Conservation (phyloP, 352 stramenopile species). For the Globisporangium camurandrum region DNA sequence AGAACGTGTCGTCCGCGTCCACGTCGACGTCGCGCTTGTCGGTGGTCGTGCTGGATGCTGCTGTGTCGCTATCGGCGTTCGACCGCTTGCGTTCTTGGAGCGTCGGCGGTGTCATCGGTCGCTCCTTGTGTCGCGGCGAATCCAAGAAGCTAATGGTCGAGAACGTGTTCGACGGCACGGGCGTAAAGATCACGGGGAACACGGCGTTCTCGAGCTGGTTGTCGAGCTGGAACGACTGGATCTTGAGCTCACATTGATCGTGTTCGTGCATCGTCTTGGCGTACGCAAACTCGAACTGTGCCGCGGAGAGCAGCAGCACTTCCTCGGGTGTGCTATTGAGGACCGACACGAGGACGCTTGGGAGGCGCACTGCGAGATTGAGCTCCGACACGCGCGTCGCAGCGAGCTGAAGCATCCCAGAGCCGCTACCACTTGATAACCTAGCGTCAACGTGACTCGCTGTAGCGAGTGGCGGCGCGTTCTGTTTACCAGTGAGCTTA, state of each 20-base stretch:
- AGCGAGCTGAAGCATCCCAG: slow-evolving; percentile 10
- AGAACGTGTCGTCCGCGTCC: slow-evolving; percentile 30
- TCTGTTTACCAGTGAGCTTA: slow-evolving; percentile 56
- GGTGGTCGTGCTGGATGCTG: background rate
- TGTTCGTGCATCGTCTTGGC: slow-evolving; percentile 62
- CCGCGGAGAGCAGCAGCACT: slow-evolving; percentile 59
- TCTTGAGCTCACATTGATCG: slow-evolving; percentile 77
- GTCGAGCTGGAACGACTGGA: slow-evolving; percentile 77
- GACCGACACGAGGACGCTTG: slow-evolving; percentile 62
- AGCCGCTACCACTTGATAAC: background rate
- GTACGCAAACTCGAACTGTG: slow-evolving; percentile 61
- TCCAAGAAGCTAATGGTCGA: slow-evolving; percentile 14
- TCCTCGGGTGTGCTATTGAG: slow-evolving; percentile 70
- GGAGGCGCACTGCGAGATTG: slow-evolving; percentile 46
- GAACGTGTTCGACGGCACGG: slow-evolving; percentile 35
- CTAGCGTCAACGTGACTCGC: slow-evolving; percentile 1
- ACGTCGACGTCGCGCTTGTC: background rate
- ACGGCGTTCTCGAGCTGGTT: slow-evolving; percentile 70
- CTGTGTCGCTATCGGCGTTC: slow-evolving; percentile 5
- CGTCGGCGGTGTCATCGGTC: slow-evolving; percentile 9
- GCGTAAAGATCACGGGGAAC: slow-evolving; percentile 80
- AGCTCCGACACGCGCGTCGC: slow-evolving; percentile 43
- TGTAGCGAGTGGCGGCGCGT: slow-evolving; percentile 1
- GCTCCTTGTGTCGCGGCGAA: slow-evolving; percentile 9
- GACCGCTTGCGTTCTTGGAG: slow-evolving; percentile 10